A percentile compares a stretch with the other conserved stretches of the same genome.
Evolutionary conservation across 1,284 basidiomycete species (phyloP).

Genomic region (Ganoderma multipileum): DNA sequence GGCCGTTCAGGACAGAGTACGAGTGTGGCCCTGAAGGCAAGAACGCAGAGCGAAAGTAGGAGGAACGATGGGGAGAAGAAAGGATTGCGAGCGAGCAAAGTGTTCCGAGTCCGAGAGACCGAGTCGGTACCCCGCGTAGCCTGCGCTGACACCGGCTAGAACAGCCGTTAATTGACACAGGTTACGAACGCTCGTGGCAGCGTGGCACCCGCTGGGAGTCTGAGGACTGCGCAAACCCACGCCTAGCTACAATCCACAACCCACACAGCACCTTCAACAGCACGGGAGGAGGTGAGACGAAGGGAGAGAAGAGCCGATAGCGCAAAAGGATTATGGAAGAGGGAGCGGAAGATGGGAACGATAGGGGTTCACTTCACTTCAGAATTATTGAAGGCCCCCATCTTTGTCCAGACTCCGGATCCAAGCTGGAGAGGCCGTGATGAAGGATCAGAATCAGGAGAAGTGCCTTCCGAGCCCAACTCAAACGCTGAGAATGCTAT

Average conservation of each 20-base stretch:
- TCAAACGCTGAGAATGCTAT: slow-evolving; percentile 19
- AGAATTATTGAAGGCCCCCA: not conserved
- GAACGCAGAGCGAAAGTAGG: not conserved
- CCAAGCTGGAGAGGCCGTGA: slow-evolving; percentile 1
- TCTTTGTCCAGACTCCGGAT: not conserved
- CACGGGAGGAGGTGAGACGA: not conserved
- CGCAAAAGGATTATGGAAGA: not conserved
- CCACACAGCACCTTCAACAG: no score
- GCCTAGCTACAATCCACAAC: not conserved
- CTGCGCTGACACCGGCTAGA: not conserved
- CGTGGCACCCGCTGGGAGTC: slow-evolving; percentile 22
- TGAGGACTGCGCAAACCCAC: not conserved
- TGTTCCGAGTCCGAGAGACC: not conserved
- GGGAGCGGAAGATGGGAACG: slow-evolving; percentile 6
- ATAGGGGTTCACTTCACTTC: slow-evolving; percentile 4
- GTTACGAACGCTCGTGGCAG: not conserved
- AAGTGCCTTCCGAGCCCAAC: slow-evolving; percentile 16
- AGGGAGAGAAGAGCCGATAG: not conserved
- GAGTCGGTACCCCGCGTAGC: not conserved
- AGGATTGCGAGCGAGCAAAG: not conserved
- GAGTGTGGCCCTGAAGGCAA: not conserved
- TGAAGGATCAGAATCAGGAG: slow-evolving; percentile 26
- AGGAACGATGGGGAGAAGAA: not conserved
- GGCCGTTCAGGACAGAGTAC: not conserved
- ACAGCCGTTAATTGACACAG: slow-evolving; percentile 2